These are phyloP conservation scores for Pharnaceum exiguum DNA, from an alignment of 148 eudicot species.

Conservation along the genomic window DNA sequence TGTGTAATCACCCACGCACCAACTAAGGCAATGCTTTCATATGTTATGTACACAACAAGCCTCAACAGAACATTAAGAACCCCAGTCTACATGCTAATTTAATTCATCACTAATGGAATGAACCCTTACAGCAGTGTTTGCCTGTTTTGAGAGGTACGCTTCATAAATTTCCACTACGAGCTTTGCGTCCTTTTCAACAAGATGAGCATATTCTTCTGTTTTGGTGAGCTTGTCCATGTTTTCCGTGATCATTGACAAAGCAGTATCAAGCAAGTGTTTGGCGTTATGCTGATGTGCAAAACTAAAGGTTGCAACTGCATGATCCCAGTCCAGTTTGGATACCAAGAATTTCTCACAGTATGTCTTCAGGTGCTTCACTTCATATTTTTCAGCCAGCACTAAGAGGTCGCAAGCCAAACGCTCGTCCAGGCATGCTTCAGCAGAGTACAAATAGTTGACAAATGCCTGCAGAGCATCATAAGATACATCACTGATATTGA, in stretches of 20 bases:
- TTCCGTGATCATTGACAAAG: constrained; percentile 60
- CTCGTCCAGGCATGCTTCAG: constrained; percentile 77
- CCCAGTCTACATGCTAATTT: background rate
- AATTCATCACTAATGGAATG: background rate
- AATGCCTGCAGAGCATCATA: constrained; percentile 69
- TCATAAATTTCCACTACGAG: constrained; percentile 75
- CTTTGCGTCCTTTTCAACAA: constrained; percentile 77
- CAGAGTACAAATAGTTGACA: constrained; percentile 75
- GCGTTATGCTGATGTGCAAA: constrained; percentile 85
- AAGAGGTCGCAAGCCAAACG: constrained; percentile 72
- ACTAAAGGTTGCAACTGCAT: constrained; percentile 47
- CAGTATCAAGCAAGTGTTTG: constrained; percentile 51
- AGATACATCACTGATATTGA: constrained; percentile 70
- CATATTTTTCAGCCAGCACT: constrained; percentile 74
- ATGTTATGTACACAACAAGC: too few relatives aligned
- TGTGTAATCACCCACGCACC: too few relatives aligned
- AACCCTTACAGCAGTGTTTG: constrained; percentile 57
- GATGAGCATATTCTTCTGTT: constrained; percentile 62
- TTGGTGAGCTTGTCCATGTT: constrained; percentile 69
- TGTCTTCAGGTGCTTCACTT: constrained; percentile 73
- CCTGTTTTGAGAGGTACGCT: constrained; percentile 69
- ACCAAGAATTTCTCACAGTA: constrained; percentile 75
- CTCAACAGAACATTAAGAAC: too few relatives aligned
- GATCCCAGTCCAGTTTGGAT: constrained; percentile 72
- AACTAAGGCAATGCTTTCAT: too few relatives aligned